These are phyloP conservation scores for Wickerhamiella spandovensis DNA, from an alignment of 805 yeast genomes.

Conservation along the genomic window DNA sequence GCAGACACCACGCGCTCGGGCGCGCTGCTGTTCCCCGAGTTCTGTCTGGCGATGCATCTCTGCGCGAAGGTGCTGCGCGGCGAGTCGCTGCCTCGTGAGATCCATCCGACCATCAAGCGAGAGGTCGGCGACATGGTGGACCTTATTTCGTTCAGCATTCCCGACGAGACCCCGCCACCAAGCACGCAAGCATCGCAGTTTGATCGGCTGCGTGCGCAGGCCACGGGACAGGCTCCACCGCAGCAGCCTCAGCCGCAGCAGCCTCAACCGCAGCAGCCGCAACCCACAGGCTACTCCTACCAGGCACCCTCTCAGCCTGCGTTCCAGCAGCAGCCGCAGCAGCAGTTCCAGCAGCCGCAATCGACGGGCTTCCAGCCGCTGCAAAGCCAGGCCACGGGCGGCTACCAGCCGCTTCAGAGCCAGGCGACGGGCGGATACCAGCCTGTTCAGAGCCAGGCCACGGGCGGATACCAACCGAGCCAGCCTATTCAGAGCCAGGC, in stretches of 20 bases:
- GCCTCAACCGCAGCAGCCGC: conserved; percentile 15
- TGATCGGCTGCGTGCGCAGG: conserved; percentile 14
- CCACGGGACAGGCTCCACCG: too few relatives aligned
- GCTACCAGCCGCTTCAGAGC: conserved; percentile 25
- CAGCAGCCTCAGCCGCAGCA: conserved; percentile 6
- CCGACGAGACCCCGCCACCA: conserved; percentile 29
- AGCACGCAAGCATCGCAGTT: conserved; percentile 6
- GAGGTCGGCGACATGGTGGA: conserved; percentile 87
- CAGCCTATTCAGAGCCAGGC: conserved; percentile 16
- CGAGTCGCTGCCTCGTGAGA: conserved; percentile 54
- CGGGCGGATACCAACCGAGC: conserved; percentile 13
- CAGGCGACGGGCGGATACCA: conserved; percentile 28
- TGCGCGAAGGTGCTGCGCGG: conserved; percentile 70
- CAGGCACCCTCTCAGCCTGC: conserved; percentile 30
- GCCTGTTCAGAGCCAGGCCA: conserved; percentile 19
- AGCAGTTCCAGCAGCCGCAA: conserved; percentile 34
- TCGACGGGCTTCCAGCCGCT: conserved; percentile 24
- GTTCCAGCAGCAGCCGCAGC: conserved; percentile 20
- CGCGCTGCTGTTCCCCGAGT: conserved; percentile 78
- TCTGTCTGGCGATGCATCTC: conserved; percentile 80
- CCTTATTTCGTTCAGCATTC: conserved; percentile 67
- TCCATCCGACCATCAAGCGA: conserved; percentile 61
- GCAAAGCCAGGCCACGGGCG: conserved; percentile 15
- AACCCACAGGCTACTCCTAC: conserved; percentile 23
- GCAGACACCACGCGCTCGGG: conserved; percentile 87